Evolutionary conservation across 2,329 filamentous ascomycete genomes (phyloP), one percentile per base, ranked within the genome.

Genomic region (Dactylellina drechsleri): DNA sequence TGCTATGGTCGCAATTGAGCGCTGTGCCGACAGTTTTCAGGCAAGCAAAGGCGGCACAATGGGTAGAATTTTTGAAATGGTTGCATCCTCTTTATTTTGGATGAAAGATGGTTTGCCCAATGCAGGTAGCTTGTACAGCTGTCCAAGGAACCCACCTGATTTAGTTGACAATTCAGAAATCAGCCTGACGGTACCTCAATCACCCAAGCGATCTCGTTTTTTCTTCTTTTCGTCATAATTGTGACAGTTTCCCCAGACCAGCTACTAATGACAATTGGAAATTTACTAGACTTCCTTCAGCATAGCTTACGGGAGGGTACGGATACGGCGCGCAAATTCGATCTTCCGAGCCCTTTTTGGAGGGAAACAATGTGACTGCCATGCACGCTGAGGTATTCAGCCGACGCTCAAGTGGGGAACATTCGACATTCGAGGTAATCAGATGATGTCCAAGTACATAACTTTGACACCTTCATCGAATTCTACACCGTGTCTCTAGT

Each of bases 21-120:
- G 26, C 40, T 59, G 18, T 36, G 15, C 45, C 23, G 40, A 28
- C 2, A 18, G 26, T 18, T 23, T 56, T 64, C 49, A 64, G 60
- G 60, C 43, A 43, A 53, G 53, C 7, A 41, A n/a, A n/a, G 20
- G 15, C 4, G 16, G 1, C 5, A 36, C 5, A 36, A 8, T 26
- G 26, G 56, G 16, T 45, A 16, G 12, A 12, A 40, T 12, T 23
- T 23, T 31, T 7, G 13, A 10, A 28, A 53, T 67, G 61, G 13
- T 47, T 18, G 16, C 13, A 47, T 47, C 15, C 43, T 47, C 13
- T 47, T 47, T 16, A 4, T 47, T 47, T 15, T 47, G 1, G 7
- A 47, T 8, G 31, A 47, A 47, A 47, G 7, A 18, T n/a, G 13
- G 43, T 47, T 47, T 47, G 43, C 7, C 43, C 6, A 18, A 6